Base-by-base conservation (phyloP, 176 grass and related monocot species). In the Poa annua region DNA sequence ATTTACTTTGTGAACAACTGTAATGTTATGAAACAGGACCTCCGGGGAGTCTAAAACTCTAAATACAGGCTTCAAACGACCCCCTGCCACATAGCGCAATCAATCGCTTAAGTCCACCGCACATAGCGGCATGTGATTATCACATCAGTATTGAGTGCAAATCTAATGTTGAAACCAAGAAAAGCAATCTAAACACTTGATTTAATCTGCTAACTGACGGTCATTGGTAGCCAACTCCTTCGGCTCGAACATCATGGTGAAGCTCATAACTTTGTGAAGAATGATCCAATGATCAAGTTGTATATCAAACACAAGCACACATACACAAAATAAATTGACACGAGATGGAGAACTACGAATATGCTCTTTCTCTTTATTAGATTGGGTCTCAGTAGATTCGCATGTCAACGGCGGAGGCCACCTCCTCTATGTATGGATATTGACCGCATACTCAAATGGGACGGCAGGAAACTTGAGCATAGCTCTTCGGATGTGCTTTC, bases 401-500 rank as follows among this genome's bases (percentile, higher is more conserved):
- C 49, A 52, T 16, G 47, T 51, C 14, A 51, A 51, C 14, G 3
- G 47, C 14, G 16, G 5, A 51, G 48, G 48, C 48, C 10, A 50
- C 13, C 48, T 50, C 50, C 4, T 52, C 16, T 53, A 17, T 52
- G 54, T 22, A 22, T 22, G 20, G 54, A 11, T 3, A 22, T 22
- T 59, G 56, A 24, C 56, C n/a, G 24, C 9, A 11, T 61, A 61
- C 26, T 50, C 48, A 50, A 16, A 57, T 57, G n/a, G 54, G n/a
- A 22, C 20, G 8, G 17, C 11, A 22, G 20, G n/a, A 22, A 57
- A 26, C 36, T 75, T 35, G 8, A 57, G 44, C 26, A 75, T 56
- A 74, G 50, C 65, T 72, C 74, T 65, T 83, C 17, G 51, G 38
- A 76, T 57, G 21, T 51, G 29, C 12, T 56, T 57, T 87, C 50